These are phyloP conservation scores for Hypoxylon cercidicola DNA, from an alignment of 495 filamentous ascomycete species.

Conservation along the genomic window DNA sequence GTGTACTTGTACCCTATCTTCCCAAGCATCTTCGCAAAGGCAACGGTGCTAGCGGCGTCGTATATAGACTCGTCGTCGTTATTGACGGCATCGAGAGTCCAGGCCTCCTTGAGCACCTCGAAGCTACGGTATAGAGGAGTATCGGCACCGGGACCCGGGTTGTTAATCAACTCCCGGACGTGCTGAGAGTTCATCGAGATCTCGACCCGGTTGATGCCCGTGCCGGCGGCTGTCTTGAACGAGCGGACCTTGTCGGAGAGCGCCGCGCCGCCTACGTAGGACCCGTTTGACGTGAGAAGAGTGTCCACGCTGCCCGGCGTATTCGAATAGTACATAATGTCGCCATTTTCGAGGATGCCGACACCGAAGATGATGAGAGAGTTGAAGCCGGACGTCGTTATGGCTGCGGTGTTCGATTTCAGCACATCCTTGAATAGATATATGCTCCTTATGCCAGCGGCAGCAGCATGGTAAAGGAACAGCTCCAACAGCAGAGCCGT, in stretches of 20 bases:
- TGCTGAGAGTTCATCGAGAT: slow-evolving; percentile 58
- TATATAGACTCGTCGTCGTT: slow-evolving; percentile 58
- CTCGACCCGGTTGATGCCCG: slow-evolving; percentile 49
- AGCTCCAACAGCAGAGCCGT: slow-evolving; percentile 43
- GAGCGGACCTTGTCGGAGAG: slow-evolving; percentile 53
- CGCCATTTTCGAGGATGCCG: slow-evolving; percentile 53
- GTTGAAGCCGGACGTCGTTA: slow-evolving; percentile 56
- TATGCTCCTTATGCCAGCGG: slow-evolving; percentile 47
- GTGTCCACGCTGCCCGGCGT: slow-evolving; percentile 53
- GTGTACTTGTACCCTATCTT: slow-evolving; percentile 52
- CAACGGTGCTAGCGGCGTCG: slow-evolving; percentile 51
- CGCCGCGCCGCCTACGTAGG: slow-evolving; percentile 52
- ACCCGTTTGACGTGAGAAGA: slow-evolving; percentile 47
- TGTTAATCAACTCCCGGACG: slow-evolving; percentile 47
- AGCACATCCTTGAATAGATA: slow-evolving; percentile 59
- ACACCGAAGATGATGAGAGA: slow-evolving; percentile 54
- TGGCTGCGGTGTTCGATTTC: slow-evolving; percentile 52
- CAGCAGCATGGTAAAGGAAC: slow-evolving; percentile 32
- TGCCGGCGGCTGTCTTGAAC: slow-evolving; percentile 47
- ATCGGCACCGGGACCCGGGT: slow-evolving; percentile 46
- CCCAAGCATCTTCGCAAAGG: slow-evolving; percentile 54
- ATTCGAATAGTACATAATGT: slow-evolving; percentile 60
- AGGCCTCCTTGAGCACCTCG: slow-evolving; percentile 49
- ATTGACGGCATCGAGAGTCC: slow-evolving; percentile 56
- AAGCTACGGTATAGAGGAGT: slow-evolving; percentile 53